Conservation (phyloP, 169 alveolate genomes). For the Plasmodium cynomolgi region DNA sequence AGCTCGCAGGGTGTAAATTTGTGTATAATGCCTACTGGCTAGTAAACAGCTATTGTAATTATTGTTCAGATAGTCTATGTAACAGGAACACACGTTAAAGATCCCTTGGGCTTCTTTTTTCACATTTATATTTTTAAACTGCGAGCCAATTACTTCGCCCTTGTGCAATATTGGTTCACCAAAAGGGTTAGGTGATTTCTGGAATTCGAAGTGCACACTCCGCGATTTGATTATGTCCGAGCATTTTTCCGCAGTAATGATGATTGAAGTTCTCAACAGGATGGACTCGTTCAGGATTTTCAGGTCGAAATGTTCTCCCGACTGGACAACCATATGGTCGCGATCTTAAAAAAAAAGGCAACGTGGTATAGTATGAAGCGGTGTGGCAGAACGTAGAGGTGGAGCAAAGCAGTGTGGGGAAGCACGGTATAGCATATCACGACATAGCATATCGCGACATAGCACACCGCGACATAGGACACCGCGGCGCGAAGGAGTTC, state of each 20-base stretch:
- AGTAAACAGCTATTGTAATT: slow-evolving; percentile 22
- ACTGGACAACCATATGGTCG: slow-evolving; percentile 30
- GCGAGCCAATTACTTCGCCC: slow-evolving; percentile 59
- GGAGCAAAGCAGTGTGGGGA: not conserved
- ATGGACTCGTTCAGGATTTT: slow-evolving; percentile 33
- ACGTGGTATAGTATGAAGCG: not conserved
- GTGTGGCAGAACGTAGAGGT: not conserved
- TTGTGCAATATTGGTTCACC: slow-evolving; percentile 52
- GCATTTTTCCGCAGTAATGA: slow-evolving; percentile 39
- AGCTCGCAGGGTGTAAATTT: slow-evolving; percentile 43
- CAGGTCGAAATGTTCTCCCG: slow-evolving; percentile 35
- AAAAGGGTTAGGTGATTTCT: not conserved
- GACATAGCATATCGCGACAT: not conserved
- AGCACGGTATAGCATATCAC: not conserved
- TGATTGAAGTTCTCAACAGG: slow-evolving; percentile 28
- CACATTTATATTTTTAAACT: slow-evolving; percentile 51
- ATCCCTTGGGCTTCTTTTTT: slow-evolving; percentile 40
- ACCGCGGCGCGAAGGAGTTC: too few species aligned
- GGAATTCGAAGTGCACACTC: slow-evolving; percentile 23
- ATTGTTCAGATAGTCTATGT: slow-evolving; percentile 11
- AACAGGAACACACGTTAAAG: slow-evolving; percentile 56
- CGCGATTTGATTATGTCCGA: slow-evolving; percentile 1
- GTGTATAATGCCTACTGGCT: slow-evolving; percentile 32
- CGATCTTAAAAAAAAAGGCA: not conserved
- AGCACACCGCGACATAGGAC: not conserved